Evolutionary conservation across 805 yeast species (phyloP), one percentile per base, ranked within the genome.

Genomic region (Suhomyces faveliae): DNA sequence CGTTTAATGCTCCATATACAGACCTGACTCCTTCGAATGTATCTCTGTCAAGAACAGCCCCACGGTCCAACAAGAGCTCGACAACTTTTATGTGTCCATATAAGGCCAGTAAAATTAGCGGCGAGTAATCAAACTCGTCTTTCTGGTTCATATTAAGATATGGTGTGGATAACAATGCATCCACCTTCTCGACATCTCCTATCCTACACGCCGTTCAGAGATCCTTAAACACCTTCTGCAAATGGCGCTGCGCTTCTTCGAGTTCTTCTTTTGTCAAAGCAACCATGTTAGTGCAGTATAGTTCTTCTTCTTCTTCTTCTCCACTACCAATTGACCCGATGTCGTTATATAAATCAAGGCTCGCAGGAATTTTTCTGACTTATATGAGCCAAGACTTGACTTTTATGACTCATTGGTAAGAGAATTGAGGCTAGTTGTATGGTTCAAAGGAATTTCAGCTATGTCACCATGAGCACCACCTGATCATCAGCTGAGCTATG

Each of bases 21-120:
- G 92, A 86, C 38, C 74, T 73, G 10, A 85, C 88, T 2, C 95
- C 94, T 61, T 86, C 87, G 58, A 82, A 82, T n/a, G 90, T 83
- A 59, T 87, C 92, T 57, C 89, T 74, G 62, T 85, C 91, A 62
- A 91, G 86, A 6, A 81, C 73, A 0, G 94, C 89, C 6, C 96
- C 96, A 37, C 72, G 52, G 40, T 78, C 73, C 8, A 87, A 67
- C 19, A 87, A 66, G 42, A 83, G 62, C 46, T 68, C 71, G n/a
- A 87, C 94, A 5, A 87, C 74, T 1, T 68, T 70, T 51, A 74
- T 75, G 61, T 87, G 92, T 0, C 95, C 95, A 67, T 94, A 87
- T 10, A 87, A 59, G 13, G 87, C 80, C 6, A 89, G 88, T 20
- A 87, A 66, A 49, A 84, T 83, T 49, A 87, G 69, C 1, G 96